phyloP scores from a whole-genome alignment of 2,329 filamentous ascomycete genomes.

The Hymenoscyphus albidus region DNA sequence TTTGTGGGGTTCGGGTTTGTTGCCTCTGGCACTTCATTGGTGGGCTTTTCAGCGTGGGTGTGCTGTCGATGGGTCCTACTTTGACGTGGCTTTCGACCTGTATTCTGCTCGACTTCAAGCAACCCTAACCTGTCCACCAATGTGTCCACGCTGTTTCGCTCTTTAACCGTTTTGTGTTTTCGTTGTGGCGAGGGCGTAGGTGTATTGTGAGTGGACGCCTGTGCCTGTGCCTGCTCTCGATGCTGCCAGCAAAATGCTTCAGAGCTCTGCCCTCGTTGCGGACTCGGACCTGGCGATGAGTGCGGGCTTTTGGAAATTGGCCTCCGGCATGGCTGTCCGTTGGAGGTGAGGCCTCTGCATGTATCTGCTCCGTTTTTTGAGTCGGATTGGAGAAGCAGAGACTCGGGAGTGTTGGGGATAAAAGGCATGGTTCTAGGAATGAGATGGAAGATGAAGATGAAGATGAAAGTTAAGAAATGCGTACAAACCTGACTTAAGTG shows the following conservation, averaged over 20 bases:
- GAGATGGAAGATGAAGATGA: no score
- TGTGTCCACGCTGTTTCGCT: conserved; percentile 79
- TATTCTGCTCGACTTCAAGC: conserved; percentile 53
- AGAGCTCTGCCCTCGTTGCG: conserved; percentile 26
- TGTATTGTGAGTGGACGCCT: conserved; percentile 48
- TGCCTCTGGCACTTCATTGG: neutral
- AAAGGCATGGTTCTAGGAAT: conserved; percentile 52
- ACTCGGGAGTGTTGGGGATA: conserved; percentile 74
- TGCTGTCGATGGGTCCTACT: conserved; percentile 18
- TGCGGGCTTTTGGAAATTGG: conserved; percentile 49
- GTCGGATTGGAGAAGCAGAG: conserved; percentile 71
- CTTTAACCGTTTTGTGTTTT: conserved; percentile 49
- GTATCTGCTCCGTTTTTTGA: conserved; percentile 80
- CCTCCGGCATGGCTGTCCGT: conserved; percentile 79
- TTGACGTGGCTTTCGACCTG: conserved; percentile 26
- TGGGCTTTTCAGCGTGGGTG: conserved; percentile 14
- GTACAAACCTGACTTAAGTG: conserved; percentile 25
- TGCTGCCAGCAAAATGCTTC: conserved; percentile 85
- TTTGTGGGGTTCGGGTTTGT: neutral
- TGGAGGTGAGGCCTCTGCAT: conserved; percentile 81
- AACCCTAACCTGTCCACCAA: conserved; percentile 75
- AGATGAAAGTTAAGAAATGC: conserved; percentile 14
- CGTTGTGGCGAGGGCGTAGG: conserved; percentile 33
- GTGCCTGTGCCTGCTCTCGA: conserved; percentile 81
- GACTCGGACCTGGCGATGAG: conserved; percentile 30